phyloP scores from a whole-genome alignment of 805 yeast genomes.

The Limtongia smithiae region DNA sequence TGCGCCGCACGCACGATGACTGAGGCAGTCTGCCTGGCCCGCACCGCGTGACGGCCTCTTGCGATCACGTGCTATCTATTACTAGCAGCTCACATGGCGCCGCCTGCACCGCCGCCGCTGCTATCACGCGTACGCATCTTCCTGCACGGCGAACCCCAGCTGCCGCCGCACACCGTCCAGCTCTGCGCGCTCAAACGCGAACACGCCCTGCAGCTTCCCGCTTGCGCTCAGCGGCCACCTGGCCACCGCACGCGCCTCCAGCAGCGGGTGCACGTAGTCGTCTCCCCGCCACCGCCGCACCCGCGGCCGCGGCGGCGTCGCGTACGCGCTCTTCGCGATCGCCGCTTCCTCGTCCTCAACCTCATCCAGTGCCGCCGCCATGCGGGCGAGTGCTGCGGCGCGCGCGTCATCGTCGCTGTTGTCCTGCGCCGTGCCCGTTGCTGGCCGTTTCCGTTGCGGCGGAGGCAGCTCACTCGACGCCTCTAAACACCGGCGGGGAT shows the following conservation, averaged over 20 bases:
- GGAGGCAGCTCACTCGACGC: neutral
- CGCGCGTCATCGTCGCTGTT: no score
- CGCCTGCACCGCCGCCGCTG: no score
- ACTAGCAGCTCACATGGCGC: no score
- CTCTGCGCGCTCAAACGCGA: slow-evolving; percentile 4
- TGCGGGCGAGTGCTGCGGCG: no score
- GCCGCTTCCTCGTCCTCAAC: slow-evolving; percentile 11
- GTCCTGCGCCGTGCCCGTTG: neutral
- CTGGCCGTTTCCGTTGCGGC: neutral
- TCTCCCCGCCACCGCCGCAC: slow-evolving; percentile 14
- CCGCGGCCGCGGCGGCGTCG: slow-evolving; percentile 27
- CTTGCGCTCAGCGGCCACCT: slow-evolving; percentile 25
- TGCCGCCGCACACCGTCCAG: slow-evolving; percentile 10
- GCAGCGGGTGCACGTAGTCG: slow-evolving; percentile 18
- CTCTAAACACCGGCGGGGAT: slow-evolving; percentile 20
- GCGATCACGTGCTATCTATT: no score
- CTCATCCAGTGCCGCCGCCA: no score
- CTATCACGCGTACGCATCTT: neutral
- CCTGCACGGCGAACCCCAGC: slow-evolving; percentile 13
- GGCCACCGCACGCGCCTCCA: slow-evolving; percentile 11
- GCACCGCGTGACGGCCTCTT: no score
- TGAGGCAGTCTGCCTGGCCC: no score
- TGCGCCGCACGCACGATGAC: no score
- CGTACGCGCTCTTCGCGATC: slow-evolving; percentile 2
- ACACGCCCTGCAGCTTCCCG: slow-evolving; percentile 7